phyloP scores from a whole-genome alignment of 345 rosid genomes.

The Lepidium africanum region DNA sequence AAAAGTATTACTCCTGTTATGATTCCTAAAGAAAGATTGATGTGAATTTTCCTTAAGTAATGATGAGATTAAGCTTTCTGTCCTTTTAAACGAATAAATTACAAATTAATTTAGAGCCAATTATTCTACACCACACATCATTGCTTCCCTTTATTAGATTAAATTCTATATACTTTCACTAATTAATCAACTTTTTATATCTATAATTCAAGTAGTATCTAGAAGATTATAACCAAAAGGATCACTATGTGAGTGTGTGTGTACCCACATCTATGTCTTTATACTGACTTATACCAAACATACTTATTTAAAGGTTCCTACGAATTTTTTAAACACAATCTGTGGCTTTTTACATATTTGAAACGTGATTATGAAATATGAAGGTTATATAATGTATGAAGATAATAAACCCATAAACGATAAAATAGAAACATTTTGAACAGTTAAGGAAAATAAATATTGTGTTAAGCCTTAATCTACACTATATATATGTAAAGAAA shows the following conservation, averaged over 20 bases:
- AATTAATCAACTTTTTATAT: background rate
- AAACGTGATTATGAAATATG: background rate
- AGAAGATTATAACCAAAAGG: background rate
- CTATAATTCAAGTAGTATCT: slow-evolving; percentile 7
- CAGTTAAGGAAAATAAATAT: slow-evolving; percentile 7
- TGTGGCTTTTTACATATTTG: background rate
- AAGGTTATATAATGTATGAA: background rate
- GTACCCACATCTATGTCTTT: background rate
- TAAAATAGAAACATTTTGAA: background rate
- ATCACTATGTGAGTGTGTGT: slow-evolving; percentile 9
- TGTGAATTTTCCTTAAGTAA: slow-evolving; percentile 21
- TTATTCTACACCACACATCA: slow-evolving; percentile 24
- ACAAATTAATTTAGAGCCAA: background rate
- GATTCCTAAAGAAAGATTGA: slow-evolving; percentile 6
- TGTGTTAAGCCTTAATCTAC: slow-evolving; percentile 13
- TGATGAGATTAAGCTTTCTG: slow-evolving; percentile 24
- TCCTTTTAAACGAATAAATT: slow-evolving; percentile 9
- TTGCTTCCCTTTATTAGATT: slow-evolving; percentile 10
- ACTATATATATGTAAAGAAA: background rate
- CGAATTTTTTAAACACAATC: background rate
- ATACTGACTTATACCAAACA: background rate
- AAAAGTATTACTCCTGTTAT: background rate
- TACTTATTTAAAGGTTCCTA: background rate
- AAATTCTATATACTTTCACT: background rate
- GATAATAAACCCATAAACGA: background rate